Evolutionary conservation across 257 asterid species (phyloP), one percentile per base, ranked within the genome.

Genomic region (Asclepias syriaca): DNA sequence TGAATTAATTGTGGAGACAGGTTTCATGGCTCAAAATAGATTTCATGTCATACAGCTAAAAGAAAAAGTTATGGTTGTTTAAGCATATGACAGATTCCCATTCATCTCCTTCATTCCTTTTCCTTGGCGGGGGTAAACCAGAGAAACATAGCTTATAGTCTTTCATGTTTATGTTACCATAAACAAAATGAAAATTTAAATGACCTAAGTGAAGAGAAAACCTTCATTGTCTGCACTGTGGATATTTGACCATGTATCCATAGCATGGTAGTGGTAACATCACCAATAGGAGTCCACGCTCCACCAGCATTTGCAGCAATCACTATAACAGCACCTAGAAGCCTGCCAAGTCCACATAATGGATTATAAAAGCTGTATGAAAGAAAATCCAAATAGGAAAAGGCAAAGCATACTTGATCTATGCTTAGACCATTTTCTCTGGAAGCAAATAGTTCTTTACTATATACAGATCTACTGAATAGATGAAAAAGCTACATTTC

Each of bases 241-340:
- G 97, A 85, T 83, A 94, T 86, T 79, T 94, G 99, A 71, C 99
- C 99, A 77, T 94, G 99, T 70, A 91, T 94, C 99, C 99, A 94
- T 70, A 94, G 91, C 99, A 94, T 94, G 19, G 98, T 94, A 72
- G 98, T 94, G 14, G 99, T 94, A 77, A 94, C 98, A 75, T 94
- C 99, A 74, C 99, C 99, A 72, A 94, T 94, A 1, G 99, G 99
- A 64, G 98, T 91, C 99, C 99, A 94, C 46, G 98, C 97, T 72
- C 98, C 99, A 72, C 99, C 98, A 76, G 99, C 97, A 80, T 94
- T 94, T 83, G 99, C 99, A 71, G 99, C 97, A 77, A 94, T 87
- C 39, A 94, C 99, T 72, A 94, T 90, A 72, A 91, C 97, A 53
- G 93, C 99, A 54, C 99, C 98, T 21, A 91, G 88, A 82, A 94